phyloP scores from a whole-genome alignment of 768 basidiomycete genomes.

The Xerocomus spinulosus region DNA sequence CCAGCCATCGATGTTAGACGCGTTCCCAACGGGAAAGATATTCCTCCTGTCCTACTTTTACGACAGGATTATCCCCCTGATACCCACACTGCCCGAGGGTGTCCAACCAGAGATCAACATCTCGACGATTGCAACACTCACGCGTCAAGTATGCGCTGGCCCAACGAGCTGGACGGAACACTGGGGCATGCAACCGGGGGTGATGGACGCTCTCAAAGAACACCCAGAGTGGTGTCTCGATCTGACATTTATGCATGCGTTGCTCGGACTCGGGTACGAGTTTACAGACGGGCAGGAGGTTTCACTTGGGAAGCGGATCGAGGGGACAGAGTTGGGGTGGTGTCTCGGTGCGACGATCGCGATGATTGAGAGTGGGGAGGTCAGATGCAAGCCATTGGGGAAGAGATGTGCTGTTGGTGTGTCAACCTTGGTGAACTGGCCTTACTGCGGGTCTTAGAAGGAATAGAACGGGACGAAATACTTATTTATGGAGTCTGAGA shows the following conservation, averaged over 20 bases:
- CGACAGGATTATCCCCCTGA: constrained; percentile 83
- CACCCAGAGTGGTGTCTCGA: constrained; percentile 96
- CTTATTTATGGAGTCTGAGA: too few relatives aligned
- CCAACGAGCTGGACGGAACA: constrained; percentile 50
- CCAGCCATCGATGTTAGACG: constrained; percentile 86
- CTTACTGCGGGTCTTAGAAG: too few relatives aligned
- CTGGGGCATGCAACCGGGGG: constrained; percentile 41
- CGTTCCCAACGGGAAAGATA: constrained; percentile 81
- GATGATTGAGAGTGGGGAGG: constrained; percentile 60
- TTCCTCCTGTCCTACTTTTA: constrained; percentile 98
- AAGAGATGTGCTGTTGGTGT: too few relatives aligned
- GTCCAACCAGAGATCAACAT: constrained; percentile 39
- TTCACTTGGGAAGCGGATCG: constrained; percentile 80
- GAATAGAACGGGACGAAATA: too few relatives aligned
- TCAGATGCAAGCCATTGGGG: too few relatives aligned
- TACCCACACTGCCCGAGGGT: constrained; percentile 34
- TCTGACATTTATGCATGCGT: constrained; percentile 89
- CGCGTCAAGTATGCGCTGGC: constrained; percentile 71
- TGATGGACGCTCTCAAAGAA: constrained; percentile 66
- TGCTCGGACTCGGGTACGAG: constrained; percentile 89
- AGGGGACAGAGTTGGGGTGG: constrained; percentile 92
- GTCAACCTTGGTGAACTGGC: too few relatives aligned
- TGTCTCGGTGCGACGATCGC: constrained; percentile 80
- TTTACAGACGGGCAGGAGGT: constrained; percentile 66
- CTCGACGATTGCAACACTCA: constrained; percentile 57